Percentiles rank a stretch among this genome's conserved stretches.
Evolutionary conservation across 768 basidiomycete species (phyloP).

Genomic region (Steccherinum ochraceum): DNA sequence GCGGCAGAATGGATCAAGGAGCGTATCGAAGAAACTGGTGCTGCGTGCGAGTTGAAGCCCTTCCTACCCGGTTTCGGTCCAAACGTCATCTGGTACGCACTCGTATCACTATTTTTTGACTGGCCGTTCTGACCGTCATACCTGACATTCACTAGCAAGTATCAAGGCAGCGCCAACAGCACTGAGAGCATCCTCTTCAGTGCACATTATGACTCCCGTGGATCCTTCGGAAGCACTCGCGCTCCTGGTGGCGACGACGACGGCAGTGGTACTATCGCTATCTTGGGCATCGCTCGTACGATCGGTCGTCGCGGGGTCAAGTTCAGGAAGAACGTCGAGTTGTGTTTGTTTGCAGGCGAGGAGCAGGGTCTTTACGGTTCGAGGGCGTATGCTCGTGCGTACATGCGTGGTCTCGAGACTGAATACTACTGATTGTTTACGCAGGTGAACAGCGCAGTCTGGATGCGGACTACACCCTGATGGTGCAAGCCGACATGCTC

Average conservation of each 20-base stretch:
- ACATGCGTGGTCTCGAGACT: not conserved
- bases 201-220: constrained; percentile 89
- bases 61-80: constrained; percentile 77
- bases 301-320: constrained; percentile 60
- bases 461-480: constrained; percentile 66
- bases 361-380: constrained; percentile 86
- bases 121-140: not conserved
- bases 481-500: constrained; percentile 92
- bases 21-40: constrained; percentile 69
- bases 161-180: constrained; percentile 46
- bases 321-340: constrained; percentile 73
- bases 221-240: constrained; percentile 73
- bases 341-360: constrained; percentile 85
- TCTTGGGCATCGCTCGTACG: constrained; percentile 76
- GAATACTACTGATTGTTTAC: not conserved
- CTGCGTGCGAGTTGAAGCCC: constrained; percentile 55
- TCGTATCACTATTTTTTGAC: not conserved
- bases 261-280: constrained; percentile 56
- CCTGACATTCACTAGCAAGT: constrained; percentile 38
- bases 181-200: constrained; percentile 67
- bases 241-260: constrained; percentile 66
- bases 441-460: constrained; percentile 51
- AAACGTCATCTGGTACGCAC: constrained; percentile 74
- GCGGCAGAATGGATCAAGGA: constrained; percentile 75
- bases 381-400: constrained; percentile 71